These are phyloP conservation scores for Microascus cirrosus DNA, from an alignment of 2,329 filamentous ascomycete species.

Conservation along the genomic window DNA sequence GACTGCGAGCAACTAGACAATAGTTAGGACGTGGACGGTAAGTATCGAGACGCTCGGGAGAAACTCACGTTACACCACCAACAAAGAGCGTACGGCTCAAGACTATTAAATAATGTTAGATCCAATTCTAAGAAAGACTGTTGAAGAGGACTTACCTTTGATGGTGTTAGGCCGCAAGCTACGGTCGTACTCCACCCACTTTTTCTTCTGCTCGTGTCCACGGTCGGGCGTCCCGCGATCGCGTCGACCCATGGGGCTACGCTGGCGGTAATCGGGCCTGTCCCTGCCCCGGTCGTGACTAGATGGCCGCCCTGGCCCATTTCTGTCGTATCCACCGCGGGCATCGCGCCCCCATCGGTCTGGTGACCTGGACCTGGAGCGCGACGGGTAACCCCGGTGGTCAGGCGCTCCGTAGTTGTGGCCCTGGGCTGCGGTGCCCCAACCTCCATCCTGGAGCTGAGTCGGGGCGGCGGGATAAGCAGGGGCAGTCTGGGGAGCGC, in stretches of 20 bases:
- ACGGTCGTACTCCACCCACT: constrained; percentile 72
- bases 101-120: constrained; percentile 30
- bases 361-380: constrained; percentile 72
- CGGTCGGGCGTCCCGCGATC: constrained; percentile 41
- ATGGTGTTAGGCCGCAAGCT: constrained; percentile 66
- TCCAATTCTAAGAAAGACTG: background rate
- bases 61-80: constrained; percentile 76
- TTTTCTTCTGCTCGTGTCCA: constrained; percentile 23
- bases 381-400: constrained; percentile 21
- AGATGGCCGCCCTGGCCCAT: constrained; percentile 55
- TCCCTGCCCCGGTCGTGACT: constrained; percentile 44
- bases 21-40: background rate
- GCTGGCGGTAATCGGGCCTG: constrained; percentile 69
- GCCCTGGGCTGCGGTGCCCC: background rate
- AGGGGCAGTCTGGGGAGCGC: constrained; percentile 18
- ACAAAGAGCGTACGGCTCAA: constrained; percentile 93
- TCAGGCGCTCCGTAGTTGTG: background rate
- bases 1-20: constrained; percentile 57
- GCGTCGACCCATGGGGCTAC: constrained; percentile 64
- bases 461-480: constrained; percentile 24
- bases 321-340: constrained; percentile 52
- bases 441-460: constrained; percentile 23
- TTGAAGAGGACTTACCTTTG: constrained; percentile 33
- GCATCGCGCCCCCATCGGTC: constrained; percentile 61
- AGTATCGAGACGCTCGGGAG: constrained; percentile 11